phyloP scores from a whole-genome alignment of 140 eudicot species.

The Stevia rebaudiana region DNA sequence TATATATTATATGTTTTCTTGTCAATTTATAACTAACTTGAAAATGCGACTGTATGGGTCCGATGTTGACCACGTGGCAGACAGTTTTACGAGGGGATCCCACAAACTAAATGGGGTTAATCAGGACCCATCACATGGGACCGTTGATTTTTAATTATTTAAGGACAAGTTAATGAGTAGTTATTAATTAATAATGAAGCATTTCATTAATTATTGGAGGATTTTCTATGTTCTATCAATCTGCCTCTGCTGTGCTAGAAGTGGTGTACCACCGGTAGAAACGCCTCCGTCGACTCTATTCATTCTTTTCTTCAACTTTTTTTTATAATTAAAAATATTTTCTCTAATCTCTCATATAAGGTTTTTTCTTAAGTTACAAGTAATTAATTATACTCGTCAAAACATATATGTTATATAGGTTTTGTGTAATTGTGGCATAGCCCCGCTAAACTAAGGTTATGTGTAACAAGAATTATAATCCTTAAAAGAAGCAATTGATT shows the following conservation, averaged over 20 bases:
- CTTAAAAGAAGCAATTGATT: too few species aligned
- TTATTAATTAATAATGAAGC: not conserved
- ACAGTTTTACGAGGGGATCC: constrained; percentile 37
- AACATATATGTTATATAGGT: not conserved
- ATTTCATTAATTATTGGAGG: constrained; percentile 20
- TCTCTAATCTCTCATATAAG: not conserved
- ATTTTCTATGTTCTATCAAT: constrained; percentile 23
- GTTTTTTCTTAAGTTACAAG: not conserved
- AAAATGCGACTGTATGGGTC: constrained; percentile 46
- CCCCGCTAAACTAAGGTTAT: too few species aligned
- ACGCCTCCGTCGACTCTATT: constrained; percentile 22
- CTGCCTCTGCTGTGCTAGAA: constrained; percentile 20
- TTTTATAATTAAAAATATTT: not conserved
- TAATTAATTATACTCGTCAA: not conserved
- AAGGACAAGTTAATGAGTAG: not conserved
- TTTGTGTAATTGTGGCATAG: not conserved
- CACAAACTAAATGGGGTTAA: constrained; percentile 34
- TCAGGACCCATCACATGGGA: constrained; percentile 60
- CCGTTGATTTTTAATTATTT: constrained; percentile 21
- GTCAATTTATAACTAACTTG: constrained; percentile 22
- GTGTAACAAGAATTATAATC: too few species aligned
- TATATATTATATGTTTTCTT: constrained; percentile 27
- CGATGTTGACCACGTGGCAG: constrained; percentile 77
- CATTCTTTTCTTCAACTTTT: not conserved
- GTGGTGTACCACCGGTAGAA: constrained; percentile 25